Evolutionary conservation across 345 rosid species (phyloP), one percentile per base, ranked within the genome.

Genomic region (Salix dunnii): DNA sequence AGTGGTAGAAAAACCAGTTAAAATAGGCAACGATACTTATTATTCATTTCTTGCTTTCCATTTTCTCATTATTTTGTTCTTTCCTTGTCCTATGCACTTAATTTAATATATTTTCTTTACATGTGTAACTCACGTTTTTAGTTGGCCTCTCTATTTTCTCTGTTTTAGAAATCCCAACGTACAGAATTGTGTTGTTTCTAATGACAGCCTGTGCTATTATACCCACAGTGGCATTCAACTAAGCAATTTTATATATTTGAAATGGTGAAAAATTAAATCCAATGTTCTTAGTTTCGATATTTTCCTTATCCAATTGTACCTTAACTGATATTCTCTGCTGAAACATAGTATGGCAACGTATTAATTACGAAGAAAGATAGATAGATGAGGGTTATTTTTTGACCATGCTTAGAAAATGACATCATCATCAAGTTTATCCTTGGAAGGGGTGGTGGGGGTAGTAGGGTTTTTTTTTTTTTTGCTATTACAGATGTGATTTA

Each of bases 211-310:
- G 88, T 81, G 99, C 76, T 81, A 93, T 89, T 82, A 80, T 93
- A 76, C 99, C 99, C 67, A 95, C 99, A n/a, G 72, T 93, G 42
- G 73, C 81, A 74, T 85, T 71, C 85, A 95, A 93, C 98, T 95
- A 86, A 93, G 97, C 67, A 71, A 30, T 79, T 72, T 38, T 67
- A n/a, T 68, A 12, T 67, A 48, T 73, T 40, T 77, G 18, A 60
- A 72, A 55, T 48, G 66, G 2, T 28, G 51, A 53, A 72, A 51
- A 36, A 58, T 66, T 67, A 16, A 20, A 48, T 67, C 30, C 18
- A 8, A 35, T 46, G 36, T 1, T 62, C 63, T 23, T 68, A 49
- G 6, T 6, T 62, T 3, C 36, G 36, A 48, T 58, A 0, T 16
- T 66, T 35, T 23, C 1, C 77, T 68, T 55, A 30, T 63, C 21